These are phyloP conservation scores for Meyerozyma athensensis DNA, from an alignment of 1,139 yeast species.

Conservation along the genomic window DNA sequence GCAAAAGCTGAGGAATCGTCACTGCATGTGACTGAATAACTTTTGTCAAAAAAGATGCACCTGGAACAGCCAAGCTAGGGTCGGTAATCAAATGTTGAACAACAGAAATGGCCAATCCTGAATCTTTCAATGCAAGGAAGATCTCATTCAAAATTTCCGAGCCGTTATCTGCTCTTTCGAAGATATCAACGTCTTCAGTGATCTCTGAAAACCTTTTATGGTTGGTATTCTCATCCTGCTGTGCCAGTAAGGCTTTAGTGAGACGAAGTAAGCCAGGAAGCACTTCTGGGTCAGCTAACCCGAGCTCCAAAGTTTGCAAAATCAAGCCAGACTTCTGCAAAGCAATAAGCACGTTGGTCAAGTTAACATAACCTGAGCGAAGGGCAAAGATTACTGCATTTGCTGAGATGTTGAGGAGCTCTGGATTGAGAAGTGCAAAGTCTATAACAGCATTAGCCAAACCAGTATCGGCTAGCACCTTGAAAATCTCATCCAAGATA, in stretches of 20 bases:
- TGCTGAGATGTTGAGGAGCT: conserved; percentile 20
- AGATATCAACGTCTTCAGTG: conserved; percentile 5
- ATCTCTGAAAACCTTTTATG: conserved; percentile 6
- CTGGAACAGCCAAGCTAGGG: conserved; percentile 24
- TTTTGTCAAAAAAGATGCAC: conserved; percentile 23
- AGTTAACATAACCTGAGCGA: conserved; percentile 18
- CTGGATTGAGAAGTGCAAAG: conserved; percentile 22
- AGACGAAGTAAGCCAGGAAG: conserved; percentile 27
- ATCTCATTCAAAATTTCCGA: conserved; percentile 20
- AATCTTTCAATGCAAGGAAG: conserved; percentile 23
- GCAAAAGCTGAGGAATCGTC: conserved; percentile 17
- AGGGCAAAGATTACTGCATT: conserved; percentile 22
- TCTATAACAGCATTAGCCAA: conserved; percentile 23
- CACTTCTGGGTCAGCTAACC: conserved; percentile 24
- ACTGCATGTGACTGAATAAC: conserved; percentile 23
- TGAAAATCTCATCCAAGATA: conserved; percentile 21
- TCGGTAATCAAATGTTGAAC: conserved; percentile 23
- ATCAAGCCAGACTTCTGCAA: conserved; percentile 27
- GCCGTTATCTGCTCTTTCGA: conserved; percentile 25
- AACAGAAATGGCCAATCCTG: conserved; percentile 28
- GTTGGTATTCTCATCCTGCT: conserved; percentile 17
- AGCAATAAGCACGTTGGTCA: conserved; percentile 24
- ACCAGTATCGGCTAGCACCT: conserved; percentile 19
- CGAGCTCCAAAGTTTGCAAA: conserved; percentile 20
- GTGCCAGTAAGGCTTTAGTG: conserved; percentile 20